Evolutionary conservation across 2,329 filamentous ascomycete genomes (phyloP), one percentile per base, ranked within the genome.

Genomic region (Escovopsis sp.): DNA sequence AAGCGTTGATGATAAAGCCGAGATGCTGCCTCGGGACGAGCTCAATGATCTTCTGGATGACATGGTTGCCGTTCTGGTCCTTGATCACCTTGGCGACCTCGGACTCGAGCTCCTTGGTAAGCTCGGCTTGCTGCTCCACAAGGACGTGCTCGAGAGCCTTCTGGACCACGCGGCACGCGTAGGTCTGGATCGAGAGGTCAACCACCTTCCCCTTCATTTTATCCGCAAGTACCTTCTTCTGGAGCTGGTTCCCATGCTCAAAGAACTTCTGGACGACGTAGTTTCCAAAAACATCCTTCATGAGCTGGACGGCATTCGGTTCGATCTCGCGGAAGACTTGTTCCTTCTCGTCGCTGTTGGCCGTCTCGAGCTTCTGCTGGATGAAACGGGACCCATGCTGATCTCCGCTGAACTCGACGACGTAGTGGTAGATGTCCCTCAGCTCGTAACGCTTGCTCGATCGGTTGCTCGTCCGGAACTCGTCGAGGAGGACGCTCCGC

Each of bases 201-300:
- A 82, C 62, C 11, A 96, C 76, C 50, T 87, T 82, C 6, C 81
- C 81, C 54, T 79, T 83, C 86, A 96, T 94, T 55, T 82, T 76
- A 43, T 76, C 75, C 1, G 85, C 86, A 29, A 98, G 60, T 3
- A 81, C 69, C 56, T 79, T 86, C 63, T 98, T 98, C 61, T 98
- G 90, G 0, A 78, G 71, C 56, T 94, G 87, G 46, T 85, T 92
- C 27, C 90, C 88, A 54, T 96, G 85, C 54, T 96, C 88, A 42
- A 96, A 94, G 52, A 96, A 78, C 55, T 94, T 96, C 51, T 98
- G 90, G 27, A 96, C 87, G 26, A 98, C 90, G 51, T 96, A 98
- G 56, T 98, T 98, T 36, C 90, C 90, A 51, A 94, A 98, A 0
- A 96, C 79, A 54, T 96, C 90, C 31, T 79, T 88, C 85, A 94